Conservation (phyloP, 2,329 filamentous ascomycete species). For the Alternaria sp. region DNA sequence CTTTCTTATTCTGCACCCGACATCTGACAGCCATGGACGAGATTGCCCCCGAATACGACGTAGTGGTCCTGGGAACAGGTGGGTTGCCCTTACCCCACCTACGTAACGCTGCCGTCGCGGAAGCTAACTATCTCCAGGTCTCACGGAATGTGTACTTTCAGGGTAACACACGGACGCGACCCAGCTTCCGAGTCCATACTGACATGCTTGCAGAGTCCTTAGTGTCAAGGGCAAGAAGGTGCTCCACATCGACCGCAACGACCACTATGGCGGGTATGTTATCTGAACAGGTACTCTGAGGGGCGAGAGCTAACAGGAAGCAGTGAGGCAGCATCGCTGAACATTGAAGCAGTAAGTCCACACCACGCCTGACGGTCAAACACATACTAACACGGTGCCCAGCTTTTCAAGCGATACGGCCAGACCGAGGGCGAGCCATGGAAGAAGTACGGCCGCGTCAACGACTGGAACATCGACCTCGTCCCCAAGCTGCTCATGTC, state of each 20-base stretch:
- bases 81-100: constrained; percentile 55
- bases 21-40: constrained; percentile 77
- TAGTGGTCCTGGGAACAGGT: constrained; percentile 98
- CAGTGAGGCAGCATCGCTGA: constrained; percentile 93
- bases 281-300: constrained; percentile 10
- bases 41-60: constrained; percentile 98
- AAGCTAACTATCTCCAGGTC: constrained; percentile 62
- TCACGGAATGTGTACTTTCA: constrained; percentile 99
- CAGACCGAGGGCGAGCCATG: constrained; percentile 88
- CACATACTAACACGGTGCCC: constrained; percentile 48
- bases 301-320: constrained; percentile 30
- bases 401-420: constrained; percentile 98
- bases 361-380: constrained; percentile 19
- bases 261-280: constrained; percentile 94
- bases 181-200: constrained; percentile 8
- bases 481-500: constrained; percentile 99
- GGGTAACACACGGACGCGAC: constrained; percentile 65
- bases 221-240: constrained; percentile 99
- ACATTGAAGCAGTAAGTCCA: constrained; percentile 79
- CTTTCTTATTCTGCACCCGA: constrained; percentile 20
- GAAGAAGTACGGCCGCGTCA: constrained; percentile 95
- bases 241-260: constrained; percentile 97
- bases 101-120: constrained; percentile 9
- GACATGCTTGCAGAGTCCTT: constrained; percentile 69
- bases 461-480: constrained; percentile 99